Percentiles rank a stretch among this genome's conserved stretches.
These are phyloP conservation scores for Hyaloscypha finlandica DNA, from an alignment of 495 filamentous ascomycete genomes.

Conservation along the genomic window DNA sequence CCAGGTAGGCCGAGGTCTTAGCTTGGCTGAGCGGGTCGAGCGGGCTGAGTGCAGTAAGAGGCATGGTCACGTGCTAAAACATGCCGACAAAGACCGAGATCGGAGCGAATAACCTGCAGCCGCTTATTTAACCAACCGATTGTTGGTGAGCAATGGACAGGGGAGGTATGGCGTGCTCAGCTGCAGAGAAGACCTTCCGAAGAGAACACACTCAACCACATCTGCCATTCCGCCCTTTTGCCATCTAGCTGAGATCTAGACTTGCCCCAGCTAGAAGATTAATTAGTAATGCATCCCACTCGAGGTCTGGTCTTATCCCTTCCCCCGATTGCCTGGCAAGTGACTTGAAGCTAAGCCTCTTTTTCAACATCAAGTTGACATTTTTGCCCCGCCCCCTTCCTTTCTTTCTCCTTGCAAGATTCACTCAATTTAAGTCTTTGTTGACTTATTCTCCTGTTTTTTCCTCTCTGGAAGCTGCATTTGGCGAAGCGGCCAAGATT, in stretches of 20 bases:
- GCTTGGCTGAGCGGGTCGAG: not conserved
- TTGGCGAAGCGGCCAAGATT: not conserved
- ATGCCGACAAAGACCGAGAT: not conserved
- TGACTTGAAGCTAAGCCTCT: conserved; percentile 6
- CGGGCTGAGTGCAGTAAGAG: not conserved
- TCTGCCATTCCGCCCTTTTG: not conserved
- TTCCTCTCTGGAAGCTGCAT: not conserved
- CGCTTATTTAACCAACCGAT: not conserved
- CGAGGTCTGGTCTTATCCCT: not conserved
- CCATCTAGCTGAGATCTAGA: conserved; percentile 2
- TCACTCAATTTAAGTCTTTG: not conserved
- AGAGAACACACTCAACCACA: not conserved
- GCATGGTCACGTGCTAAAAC: not conserved
- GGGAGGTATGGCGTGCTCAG: not conserved
- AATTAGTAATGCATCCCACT: not conserved
- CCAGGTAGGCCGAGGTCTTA: not conserved
- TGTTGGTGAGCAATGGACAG: not conserved
- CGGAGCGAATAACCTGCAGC: not conserved
- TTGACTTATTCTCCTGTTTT: not conserved
- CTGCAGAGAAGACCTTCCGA: not conserved
- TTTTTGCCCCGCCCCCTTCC: not conserved
- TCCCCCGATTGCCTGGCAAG: not conserved
- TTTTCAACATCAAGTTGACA: not conserved
- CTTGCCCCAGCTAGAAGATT: conserved; percentile 3
- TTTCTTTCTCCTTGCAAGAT: not conserved